Evolutionary conservation across 2,329 filamentous ascomycete genomes (phyloP), one percentile per base, ranked within the genome.

Genomic region (Aspergillus sclerotialis): DNA sequence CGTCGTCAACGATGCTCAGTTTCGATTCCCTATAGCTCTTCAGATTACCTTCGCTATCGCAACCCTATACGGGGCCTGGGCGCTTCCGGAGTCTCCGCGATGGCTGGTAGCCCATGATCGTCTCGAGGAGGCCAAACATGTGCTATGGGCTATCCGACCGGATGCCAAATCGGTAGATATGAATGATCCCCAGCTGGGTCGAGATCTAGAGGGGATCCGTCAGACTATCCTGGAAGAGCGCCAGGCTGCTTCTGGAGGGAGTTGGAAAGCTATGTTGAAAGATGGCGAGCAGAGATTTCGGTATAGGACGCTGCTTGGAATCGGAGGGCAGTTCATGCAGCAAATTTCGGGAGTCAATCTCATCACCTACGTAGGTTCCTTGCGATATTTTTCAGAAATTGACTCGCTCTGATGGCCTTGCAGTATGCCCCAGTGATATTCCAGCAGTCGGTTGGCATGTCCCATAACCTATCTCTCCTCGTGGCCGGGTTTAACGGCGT

Each of bases 21-120:
- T 56, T 33, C 48, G 56, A 7, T 56, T 58, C 25, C 56, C 56
- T 3, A 50, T 59, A 12, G 56, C 54, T 8, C 38, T 59, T 3
- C 56, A 58, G 39, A 54, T 55, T n/a, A 35, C 56, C 9, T 58
- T 56, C 26, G 45, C 52, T 7, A 38, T 56, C 4, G 5, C 48
- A 19, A 55, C 53, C 6, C 48, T 58, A 9, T 9, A 47, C 9
- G 44, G 44, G 2, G 24, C 50, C 8, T 45, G 56, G 9, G 60
- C 60, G 37, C 56, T 69, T 36, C 67, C 67, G 2, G 65, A 70
- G 45, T 67, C 64, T 1, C 65, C 67, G 10, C 56, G 64, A 39
- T 69, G 60, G 57, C 51, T 68, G 14, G 46, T 55, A 32, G 54
- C 52, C 17, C 53, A 56, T 23, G 58, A 52, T 7, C 43, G 52